Conservation (phyloP, 2,329 filamentous ascomycete species). For the Stagonosporopsis rhizophila region DNA sequence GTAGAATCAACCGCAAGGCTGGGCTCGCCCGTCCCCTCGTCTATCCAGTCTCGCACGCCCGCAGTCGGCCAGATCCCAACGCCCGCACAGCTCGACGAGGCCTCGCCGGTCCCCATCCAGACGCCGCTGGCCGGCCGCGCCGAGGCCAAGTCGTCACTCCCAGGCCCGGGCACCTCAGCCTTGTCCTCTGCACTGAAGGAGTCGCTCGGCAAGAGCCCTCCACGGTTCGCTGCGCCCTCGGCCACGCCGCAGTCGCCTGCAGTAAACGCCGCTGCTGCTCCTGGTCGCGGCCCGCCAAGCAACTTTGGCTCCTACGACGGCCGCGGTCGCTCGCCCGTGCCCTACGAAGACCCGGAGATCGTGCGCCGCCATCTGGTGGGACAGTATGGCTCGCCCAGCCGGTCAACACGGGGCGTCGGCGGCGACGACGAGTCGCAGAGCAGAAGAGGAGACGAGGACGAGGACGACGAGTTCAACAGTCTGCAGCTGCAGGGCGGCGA, state of each 20-base stretch:
- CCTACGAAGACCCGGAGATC: conserved; percentile 89
- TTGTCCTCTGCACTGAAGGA: conserved; percentile 86
- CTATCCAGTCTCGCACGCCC: conserved; percentile 52
- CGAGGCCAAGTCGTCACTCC: conserved; percentile 63
- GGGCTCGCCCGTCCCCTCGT: conserved; percentile 63
- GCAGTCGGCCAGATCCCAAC: conserved; percentile 59
- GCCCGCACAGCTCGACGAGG: conserved; percentile 54
- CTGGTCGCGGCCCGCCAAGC: conserved; percentile 65
- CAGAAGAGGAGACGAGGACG: conserved; percentile 54
- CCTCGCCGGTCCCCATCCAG: conserved; percentile 48
- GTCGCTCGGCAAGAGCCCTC: conserved; percentile 73
- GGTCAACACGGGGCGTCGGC: conserved; percentile 36
- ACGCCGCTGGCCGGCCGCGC: conserved; percentile 71
- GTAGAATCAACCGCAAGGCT: conserved; percentile 63
- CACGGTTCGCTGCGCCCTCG: conserved; percentile 67
- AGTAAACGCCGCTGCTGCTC: conserved; percentile 50
- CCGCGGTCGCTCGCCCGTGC: conserved; percentile 62
- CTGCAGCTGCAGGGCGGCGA: conserved; percentile 92
- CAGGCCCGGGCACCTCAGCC: conserved; percentile 84
- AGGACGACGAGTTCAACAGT: conserved; percentile 86
- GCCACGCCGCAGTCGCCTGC: conserved; percentile 65
- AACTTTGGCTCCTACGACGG: conserved; percentile 88
- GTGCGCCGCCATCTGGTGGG: conserved; percentile 85
- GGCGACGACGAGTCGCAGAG: conserved; percentile 38
- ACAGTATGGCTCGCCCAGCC: conserved; percentile 48